Evolutionary conservation across 1,284 basidiomycete genomes (phyloP).

Genomic region (Sphaerobolus stellatus): DNA sequence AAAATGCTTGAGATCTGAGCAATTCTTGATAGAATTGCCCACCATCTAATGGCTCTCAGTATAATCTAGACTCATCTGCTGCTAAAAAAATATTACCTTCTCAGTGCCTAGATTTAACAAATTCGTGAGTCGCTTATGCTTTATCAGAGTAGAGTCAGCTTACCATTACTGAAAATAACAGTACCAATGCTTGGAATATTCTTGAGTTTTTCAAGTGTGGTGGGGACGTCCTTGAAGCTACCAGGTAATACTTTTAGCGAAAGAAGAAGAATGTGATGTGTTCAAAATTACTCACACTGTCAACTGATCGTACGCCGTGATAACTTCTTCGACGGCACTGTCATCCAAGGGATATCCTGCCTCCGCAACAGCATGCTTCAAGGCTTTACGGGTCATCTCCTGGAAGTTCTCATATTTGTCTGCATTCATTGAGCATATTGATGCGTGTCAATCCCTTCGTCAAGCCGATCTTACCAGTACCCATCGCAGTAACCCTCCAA

Average conservation of each 20-base stretch:
- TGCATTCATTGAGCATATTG: conserved; percentile 7
- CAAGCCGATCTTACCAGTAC: conserved; percentile 16
- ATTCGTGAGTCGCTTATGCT: neutral
- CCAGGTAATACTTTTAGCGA: neutral
- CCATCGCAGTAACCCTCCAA: conserved; percentile 35
- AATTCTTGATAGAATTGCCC: neutral
- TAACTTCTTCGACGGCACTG: conserved; percentile 18
- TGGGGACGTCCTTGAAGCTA: conserved; percentile 27
- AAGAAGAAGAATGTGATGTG: neutral
- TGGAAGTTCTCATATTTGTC: conserved; percentile 32
- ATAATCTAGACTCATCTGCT: no score
- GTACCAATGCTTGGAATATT: conserved; percentile 17
- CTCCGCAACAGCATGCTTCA: conserved; percentile 30
- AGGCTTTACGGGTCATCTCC: conserved; percentile 27
- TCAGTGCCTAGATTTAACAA: conserved; percentile 17
- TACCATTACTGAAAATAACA: conserved; percentile 34
- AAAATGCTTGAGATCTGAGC: conserved; percentile 5
- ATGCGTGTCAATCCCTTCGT: neutral
- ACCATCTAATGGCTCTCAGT: conserved; percentile 33
- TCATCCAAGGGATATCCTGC: conserved; percentile 17
- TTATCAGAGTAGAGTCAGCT: conserved; percentile 1
- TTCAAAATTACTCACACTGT: conserved; percentile 20
- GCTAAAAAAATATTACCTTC: conserved; percentile 14
- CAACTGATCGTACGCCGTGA: conserved; percentile 27
- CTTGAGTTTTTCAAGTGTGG: conserved; percentile 21